Percentiles rank a stretch among this genome's conserved stretches.
phyloP scores from a whole-genome alignment of 176 grass and related monocot genomes.

The Echinochloa phyllopogon region DNA sequence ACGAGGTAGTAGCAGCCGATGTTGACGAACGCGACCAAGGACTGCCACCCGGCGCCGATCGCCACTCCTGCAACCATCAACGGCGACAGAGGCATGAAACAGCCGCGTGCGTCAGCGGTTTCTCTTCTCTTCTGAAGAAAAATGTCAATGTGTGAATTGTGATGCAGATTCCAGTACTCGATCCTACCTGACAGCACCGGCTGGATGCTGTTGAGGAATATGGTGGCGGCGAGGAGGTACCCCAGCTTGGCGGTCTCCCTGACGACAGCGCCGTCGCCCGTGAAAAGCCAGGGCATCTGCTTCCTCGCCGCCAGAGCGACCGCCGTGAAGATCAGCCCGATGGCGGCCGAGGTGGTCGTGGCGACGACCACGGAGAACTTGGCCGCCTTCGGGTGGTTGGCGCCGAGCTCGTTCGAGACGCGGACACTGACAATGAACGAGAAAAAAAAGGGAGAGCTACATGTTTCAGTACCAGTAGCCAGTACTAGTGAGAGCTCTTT shows the following conservation, averaged over 20 bases:
- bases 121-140: too few species aligned
- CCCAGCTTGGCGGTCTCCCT: constrained; percentile 60
- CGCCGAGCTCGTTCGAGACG: constrained; percentile 80
- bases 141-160: not conserved
- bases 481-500: not conserved
- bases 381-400: constrained; percentile 66
- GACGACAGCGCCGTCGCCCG: constrained; percentile 35
- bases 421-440: constrained; percentile 48
- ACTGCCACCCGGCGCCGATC: constrained; percentile 86
- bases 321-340: constrained; percentile 56
- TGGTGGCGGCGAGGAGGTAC: constrained; percentile 63
- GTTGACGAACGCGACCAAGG: constrained; percentile 70
- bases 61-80: constrained; percentile 49
- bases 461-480: too few species aligned
- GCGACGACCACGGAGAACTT: constrained; percentile 63
- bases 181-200: constrained; percentile 59
- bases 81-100: not conserved
- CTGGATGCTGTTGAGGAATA: constrained; percentile 80
- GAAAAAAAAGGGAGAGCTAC: too few species aligned
- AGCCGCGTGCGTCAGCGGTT: not conserved
- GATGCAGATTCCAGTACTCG: constrained; percentile 31
- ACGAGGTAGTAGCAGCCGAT: constrained; percentile 65
- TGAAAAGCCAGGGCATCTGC: constrained; percentile 60
- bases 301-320: constrained; percentile 50
- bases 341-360: constrained; percentile 46